Conservation (phyloP, 2,329 filamentous ascomycete species). For the Graphiopsis chlorocephala region DNA sequence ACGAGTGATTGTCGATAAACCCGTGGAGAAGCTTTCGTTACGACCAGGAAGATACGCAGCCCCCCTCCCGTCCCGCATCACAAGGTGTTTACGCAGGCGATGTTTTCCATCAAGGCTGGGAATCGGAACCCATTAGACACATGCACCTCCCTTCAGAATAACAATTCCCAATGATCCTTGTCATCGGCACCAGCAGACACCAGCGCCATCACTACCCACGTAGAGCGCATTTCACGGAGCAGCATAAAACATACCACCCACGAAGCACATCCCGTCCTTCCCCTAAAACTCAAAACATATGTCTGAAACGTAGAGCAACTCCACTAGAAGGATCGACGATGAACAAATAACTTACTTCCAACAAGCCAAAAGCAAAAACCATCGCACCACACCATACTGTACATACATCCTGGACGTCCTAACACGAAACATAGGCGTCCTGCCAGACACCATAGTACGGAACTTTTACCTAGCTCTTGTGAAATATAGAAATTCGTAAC, state of each 20-base stretch:
- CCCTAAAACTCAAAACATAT: neutral
- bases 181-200: neutral
- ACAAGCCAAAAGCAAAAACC: neutral
- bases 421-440: neutral
- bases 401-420: neutral
- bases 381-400: neutral
- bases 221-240: neutral
- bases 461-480: neutral
- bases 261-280: neutral
- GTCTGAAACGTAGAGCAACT: neutral
- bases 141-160: no score
- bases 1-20: neutral
- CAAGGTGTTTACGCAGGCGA: neutral
- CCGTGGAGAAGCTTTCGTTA: neutral
- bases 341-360: neutral
- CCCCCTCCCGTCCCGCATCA: no score
- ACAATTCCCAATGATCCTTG: neutral
- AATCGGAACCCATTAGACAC: neutral
- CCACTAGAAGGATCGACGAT: neutral
- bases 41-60: neutral
- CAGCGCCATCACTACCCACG: neutral
- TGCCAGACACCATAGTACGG: neutral
- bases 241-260: neutral
- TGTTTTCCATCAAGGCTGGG: neutral
- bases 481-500: no score